phyloP scores from a whole-genome alignment of 2,329 filamentous ascomycete genomes.

The Knoxdaviesia capensis region DNA sequence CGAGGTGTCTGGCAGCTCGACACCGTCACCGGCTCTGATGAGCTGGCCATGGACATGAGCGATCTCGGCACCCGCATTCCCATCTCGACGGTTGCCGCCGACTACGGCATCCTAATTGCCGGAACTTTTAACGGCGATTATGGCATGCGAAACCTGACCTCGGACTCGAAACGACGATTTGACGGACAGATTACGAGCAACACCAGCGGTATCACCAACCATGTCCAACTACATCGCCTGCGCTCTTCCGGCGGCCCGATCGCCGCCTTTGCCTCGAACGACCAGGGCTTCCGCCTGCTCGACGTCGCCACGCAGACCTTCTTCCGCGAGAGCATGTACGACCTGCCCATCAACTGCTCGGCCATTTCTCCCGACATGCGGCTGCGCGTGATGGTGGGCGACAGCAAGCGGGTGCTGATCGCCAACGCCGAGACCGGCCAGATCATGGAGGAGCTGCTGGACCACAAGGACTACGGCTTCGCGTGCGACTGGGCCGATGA shows the following conservation, averaged over 20 bases:
- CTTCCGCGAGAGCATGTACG: conserved; percentile 29
- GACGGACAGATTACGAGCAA: conserved; percentile 27
- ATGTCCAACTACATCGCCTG: conserved; percentile 35
- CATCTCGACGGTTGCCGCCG: conserved; percentile 28
- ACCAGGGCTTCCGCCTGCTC: conserved; percentile 34
- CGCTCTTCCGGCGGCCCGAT: conserved; percentile 29
- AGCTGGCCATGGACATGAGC: conserved; percentile 21
- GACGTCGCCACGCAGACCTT: conserved; percentile 40
- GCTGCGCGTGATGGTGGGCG: conserved; percentile 54
- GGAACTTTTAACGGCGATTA: conserved; percentile 39
- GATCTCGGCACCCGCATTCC: conserved; percentile 5
- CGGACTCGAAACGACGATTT: conserved; percentile 14
- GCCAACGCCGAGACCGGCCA: conserved; percentile 46
- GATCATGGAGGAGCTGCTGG: conserved; percentile 33
- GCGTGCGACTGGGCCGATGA: conserved; percentile 65
- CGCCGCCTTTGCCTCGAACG: conserved; percentile 44
- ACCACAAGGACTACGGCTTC: conserved; percentile 53
- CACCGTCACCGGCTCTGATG: conserved; percentile 24
- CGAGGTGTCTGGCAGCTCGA: conserved; percentile 31
- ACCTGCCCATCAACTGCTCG: conserved; percentile 50
- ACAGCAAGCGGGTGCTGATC: conserved; percentile 44
- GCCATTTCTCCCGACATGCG: conserved; percentile 52
- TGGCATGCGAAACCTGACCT: conserved; percentile 24
- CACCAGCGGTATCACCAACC: conserved; percentile 41
- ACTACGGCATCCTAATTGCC: conserved; percentile 33